Evolutionary conservation across 106 monocot genomes (phyloP).

Genomic region (Allium cepa): DNA sequence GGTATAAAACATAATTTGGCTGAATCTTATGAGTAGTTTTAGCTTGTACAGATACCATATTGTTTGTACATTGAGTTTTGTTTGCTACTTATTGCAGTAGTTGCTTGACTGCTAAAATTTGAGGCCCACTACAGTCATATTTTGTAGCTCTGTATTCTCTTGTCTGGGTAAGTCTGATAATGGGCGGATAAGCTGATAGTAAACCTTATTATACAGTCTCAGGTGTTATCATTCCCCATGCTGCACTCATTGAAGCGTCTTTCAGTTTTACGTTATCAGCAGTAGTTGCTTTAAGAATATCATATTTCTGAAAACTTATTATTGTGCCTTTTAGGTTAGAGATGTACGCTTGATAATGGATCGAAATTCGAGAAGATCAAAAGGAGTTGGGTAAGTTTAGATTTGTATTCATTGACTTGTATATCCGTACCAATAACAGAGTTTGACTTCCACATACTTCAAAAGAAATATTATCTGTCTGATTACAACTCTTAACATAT

Average conservation of each 20-base stretch:
- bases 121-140: constrained; percentile 29
- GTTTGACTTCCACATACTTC: too few species aligned
- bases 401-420: neutral
- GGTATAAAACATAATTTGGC: neutral
- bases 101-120: constrained; percentile 31
- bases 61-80: constrained; percentile 36
- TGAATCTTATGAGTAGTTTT: constrained; percentile 11
- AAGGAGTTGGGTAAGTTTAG: constrained; percentile 79
- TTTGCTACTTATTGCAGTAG: constrained; percentile 55
- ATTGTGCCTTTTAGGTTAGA: constrained; percentile 46
- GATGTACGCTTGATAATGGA: constrained; percentile 91
- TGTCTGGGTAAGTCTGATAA: constrained; percentile 38
- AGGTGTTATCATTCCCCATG: too few species aligned
- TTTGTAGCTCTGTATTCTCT: constrained; percentile 51
- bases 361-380: constrained; percentile 73
- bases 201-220: neutral
- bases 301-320: neutral
- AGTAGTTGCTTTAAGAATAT: constrained; percentile 7
- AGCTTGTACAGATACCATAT: constrained; percentile 13
- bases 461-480: too few species aligned
- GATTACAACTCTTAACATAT: too few species aligned
- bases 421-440: neutral
- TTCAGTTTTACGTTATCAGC: too few species aligned
- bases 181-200: neutral
- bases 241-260: too few species aligned